phyloP scores from a whole-genome alignment of 179 eudicot species.

The Beta corolliflora region DNA sequence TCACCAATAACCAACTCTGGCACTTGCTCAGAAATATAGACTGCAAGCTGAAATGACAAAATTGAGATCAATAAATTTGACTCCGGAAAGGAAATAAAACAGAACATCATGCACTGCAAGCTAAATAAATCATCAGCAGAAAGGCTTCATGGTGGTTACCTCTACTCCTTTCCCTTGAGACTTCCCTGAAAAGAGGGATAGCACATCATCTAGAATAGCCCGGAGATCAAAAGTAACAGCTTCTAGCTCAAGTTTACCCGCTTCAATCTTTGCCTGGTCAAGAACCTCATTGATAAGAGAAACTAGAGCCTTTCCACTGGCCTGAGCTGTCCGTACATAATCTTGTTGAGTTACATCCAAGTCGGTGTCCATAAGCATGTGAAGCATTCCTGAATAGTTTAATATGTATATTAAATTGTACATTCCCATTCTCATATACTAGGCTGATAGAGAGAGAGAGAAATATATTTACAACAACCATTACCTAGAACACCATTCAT shows the following conservation, averaged over 20 bases:
- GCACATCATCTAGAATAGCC: constrained; percentile 67
- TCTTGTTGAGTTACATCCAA: constrained; percentile 82
- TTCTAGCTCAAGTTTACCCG: constrained; percentile 85
- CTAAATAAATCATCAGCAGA: not conserved
- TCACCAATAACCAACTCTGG: constrained; percentile 72
- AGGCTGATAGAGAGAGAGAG: not conserved
- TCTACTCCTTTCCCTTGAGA: constrained; percentile 88
- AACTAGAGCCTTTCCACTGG: constrained; percentile 82
- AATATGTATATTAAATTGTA: not conserved
- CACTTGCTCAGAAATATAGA: constrained; percentile 61
- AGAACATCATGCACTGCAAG: not conserved
- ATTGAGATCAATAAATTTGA: not conserved
- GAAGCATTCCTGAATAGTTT: constrained; percentile 67
- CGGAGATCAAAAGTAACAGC: constrained; percentile 70
- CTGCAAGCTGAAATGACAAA: constrained; percentile 59
- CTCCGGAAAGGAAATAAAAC: not conserved
- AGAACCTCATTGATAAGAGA: constrained; percentile 81
- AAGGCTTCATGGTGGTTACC: constrained; percentile 41
- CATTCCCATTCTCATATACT: not conserved
- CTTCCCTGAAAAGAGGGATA: constrained; percentile 80
- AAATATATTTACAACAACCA: not conserved
- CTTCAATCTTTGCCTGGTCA: constrained; percentile 88
- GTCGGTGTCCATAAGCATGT: constrained; percentile 84
- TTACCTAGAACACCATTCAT: constrained; percentile 93
- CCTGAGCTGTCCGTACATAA: constrained; percentile 87